phyloP scores from a whole-genome alignment of 805 yeast genomes.

The Pichia paraexigua region DNA sequence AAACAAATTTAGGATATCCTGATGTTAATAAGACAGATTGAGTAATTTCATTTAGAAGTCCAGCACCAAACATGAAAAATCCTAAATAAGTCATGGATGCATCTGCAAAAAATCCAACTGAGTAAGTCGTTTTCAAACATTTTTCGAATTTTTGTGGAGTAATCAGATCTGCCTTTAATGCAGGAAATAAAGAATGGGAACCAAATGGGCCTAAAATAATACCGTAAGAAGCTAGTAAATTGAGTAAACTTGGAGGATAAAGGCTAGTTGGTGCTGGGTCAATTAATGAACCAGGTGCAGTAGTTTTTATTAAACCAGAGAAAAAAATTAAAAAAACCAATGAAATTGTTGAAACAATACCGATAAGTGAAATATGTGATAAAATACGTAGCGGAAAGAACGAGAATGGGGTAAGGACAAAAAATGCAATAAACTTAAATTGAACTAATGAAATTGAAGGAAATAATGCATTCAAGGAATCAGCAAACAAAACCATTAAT shows the following conservation, averaged over 20 bases:
- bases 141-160: conserved; percentile 53
- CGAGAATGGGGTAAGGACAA: conserved; percentile 73
- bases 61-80: conserved; percentile 71
- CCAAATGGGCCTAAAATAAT: conserved; percentile 75
- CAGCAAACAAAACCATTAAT: conserved; percentile 74
- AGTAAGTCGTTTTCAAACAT: conserved; percentile 48
- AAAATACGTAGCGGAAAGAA: conserved; percentile 49
- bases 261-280: conserved; percentile 36
- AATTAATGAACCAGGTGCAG: conserved; percentile 49
- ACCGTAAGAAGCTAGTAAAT: conserved; percentile 46
- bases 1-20: conserved; percentile 61
- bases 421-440: conserved; percentile 62
- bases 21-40: conserved; percentile 58
- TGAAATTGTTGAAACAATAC: conserved; percentile 47
- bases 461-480: conserved; percentile 65
- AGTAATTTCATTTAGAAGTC: conserved; percentile 65
- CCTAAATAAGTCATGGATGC: conserved; percentile 56
- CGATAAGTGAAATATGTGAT: conserved; percentile 47
- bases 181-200: conserved; percentile 79
- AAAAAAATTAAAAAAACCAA: conserved; percentile 38
- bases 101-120: conserved; percentile 52
- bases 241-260: conserved; percentile 32
- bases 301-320: conserved; percentile 38
- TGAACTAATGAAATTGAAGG: conserved; percentile 43
- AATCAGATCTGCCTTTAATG: conserved; percentile 66